Percentiles rank a stretch among this genome's conserved stretches.
Evolutionary conservation across 495 filamentous ascomycete genomes (phyloP).

Genomic region (Podospora sp.): DNA sequence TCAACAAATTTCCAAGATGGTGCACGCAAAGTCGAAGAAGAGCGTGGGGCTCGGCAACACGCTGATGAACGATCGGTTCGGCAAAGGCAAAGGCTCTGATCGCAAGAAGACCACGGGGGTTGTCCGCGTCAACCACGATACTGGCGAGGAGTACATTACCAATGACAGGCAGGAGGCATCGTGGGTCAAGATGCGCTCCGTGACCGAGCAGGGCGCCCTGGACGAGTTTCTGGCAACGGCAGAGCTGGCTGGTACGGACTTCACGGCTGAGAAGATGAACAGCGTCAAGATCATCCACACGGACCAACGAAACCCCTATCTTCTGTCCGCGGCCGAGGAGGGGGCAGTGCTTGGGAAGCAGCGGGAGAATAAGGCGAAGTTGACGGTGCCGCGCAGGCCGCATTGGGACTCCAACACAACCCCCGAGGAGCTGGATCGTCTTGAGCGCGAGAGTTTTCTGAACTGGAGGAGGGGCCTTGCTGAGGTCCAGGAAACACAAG

Average conservation of each 20-base stretch:
- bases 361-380: conserved; percentile 67
- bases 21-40: conserved; percentile 93
- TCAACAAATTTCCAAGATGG: conserved; percentile 60
- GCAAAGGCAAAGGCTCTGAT: conserved; percentile 79
- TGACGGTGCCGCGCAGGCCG: conserved; percentile 91
- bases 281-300: conserved; percentile 98
- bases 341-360: conserved; percentile 76
- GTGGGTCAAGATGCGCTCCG: conserved; percentile 96
- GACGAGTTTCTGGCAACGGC: conserved; percentile 78
- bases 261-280: conserved; percentile 98
- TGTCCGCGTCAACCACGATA: conserved; percentile 60
- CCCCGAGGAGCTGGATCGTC: conserved; percentile 72
- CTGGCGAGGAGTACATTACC: conserved; percentile 69
- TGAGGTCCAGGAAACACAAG: conserved; percentile 87
- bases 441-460: conserved; percentile 79
- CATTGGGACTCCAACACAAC: conserved; percentile 86
- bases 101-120: conserved; percentile 62
- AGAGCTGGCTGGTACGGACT: conserved; percentile 95
- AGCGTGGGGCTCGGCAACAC: conserved; percentile 79
- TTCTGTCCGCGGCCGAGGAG: conserved; percentile 88
- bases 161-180: conserved; percentile 74
- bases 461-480: conserved; percentile 90
- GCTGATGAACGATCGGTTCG: conserved; percentile 93
- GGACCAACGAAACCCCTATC: conserved; percentile 92
- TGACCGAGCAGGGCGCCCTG: conserved; percentile 94